phyloP scores from a whole-genome alignment of 225 moss, liverwort and hornwort genomes.

The Takakia lepidozioides region DNA sequence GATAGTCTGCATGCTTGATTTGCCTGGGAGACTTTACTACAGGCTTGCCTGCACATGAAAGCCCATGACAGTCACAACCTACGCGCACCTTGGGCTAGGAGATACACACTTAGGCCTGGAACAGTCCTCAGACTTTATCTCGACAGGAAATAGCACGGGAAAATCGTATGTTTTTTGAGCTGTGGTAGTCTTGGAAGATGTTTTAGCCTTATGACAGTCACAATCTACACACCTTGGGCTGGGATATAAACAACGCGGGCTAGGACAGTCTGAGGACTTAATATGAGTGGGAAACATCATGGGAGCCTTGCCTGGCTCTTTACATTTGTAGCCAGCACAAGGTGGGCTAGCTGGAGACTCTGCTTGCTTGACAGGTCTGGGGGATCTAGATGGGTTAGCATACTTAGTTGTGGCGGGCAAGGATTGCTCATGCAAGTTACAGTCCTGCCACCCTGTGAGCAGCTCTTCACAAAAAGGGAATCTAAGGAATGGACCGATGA shows the following conservation, averaged over 20 bases:
- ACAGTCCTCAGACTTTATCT: too few species aligned
- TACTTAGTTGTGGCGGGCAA: neutral
- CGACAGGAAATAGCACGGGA: too few species aligned
- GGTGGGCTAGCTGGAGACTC: neutral
- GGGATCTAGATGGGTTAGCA: neutral
- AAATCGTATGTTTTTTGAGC: too few species aligned
- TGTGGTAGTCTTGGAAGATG: neutral
- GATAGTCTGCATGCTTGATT: neutral
- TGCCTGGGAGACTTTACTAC: neutral
- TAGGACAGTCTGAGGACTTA: neutral
- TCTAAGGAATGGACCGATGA: constrained; percentile 1
- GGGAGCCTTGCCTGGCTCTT: neutral
- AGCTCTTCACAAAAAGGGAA: neutral
- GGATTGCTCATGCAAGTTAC: neutral
- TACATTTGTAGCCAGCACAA: neutral
- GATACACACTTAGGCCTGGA: too few species aligned
- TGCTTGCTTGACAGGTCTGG: neutral
- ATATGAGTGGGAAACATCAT: neutral
- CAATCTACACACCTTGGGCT: constrained; percentile 1
- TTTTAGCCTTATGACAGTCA: constrained; percentile 1
- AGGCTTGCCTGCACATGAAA: neutral
- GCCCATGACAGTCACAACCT: neutral
- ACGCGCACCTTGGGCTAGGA: constrained; percentile 5
- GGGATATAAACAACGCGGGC: neutral
- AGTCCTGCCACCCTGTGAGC: constrained; percentile 1